Base-by-base conservation (phyloP, 192 early-diverging fungal species). In the Rhizophagus prolifer region DNA sequence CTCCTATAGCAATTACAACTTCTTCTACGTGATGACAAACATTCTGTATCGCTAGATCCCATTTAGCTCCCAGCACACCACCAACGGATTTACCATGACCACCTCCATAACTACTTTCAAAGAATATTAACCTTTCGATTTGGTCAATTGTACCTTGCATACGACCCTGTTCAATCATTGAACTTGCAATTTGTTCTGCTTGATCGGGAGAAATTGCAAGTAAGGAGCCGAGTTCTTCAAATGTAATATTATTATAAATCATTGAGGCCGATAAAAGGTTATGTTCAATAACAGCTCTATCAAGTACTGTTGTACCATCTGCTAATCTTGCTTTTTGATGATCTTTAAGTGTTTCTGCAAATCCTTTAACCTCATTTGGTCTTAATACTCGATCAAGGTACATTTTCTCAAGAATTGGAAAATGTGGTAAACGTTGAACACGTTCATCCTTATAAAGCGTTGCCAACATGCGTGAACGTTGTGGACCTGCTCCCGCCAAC, bases 231-330 rank as follows among this genome's bases (percentile, higher is more conserved):
- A 99, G 86, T 79, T 97, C 93, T 54, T 88, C 90, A 79, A 99
- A 96, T 41, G 87, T 87, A 60, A 99, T 97, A 79, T 94, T 95
- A 76, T 94, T 91, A 82, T 99, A 99, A 64, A 99, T 88, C 76
- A 92, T 92, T 75, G 93, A 94, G 2, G 95, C 91, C 19, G 95
- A 89, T 59, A 97, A 86, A 25, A 94, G 79, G 80, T 98, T 98
- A 84, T 98, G 97, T 82, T 98, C 95, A 58, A 94, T 95, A 28
- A 98, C 95, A 9, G 96, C 97, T 3, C 93, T 87, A 80, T 94
- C 95, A 23, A 98, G 86, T 1, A 95, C 93, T 9, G 94, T 95
- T 26, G 89, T 91, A 34, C 91, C 88, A 66, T 93, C 94, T 2
- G 87, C 83, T 47, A 97, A 80, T 60, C 82, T 73, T 10, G 95